Base-by-base conservation (phyloP, 1,284 basidiomycete species). In the Rhodotorula mucilaginosa region DNA sequence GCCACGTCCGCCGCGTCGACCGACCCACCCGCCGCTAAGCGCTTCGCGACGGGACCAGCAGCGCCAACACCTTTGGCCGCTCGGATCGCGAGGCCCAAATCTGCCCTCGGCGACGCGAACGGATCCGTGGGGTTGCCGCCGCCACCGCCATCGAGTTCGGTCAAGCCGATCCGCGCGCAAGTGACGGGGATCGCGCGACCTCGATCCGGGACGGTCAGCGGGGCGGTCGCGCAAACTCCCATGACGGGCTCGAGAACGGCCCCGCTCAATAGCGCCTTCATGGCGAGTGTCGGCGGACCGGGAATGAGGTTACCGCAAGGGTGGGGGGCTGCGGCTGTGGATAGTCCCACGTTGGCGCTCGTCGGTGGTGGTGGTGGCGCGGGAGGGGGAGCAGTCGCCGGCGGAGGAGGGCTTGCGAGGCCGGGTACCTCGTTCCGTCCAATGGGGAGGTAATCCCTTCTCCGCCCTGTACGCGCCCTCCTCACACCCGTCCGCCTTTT, bases 261-360 rank as follows among this genome's bases (percentile, higher is more conserved):
- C 13, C 44, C 52, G 21, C 34, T 57, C 54, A 58, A 26, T 12
- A 44, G 39, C 39, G 46, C 39, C 15, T 39, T 63, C n/a, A 52
- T 58, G 49, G 23, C 57, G 44, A 69, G 58, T 5, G 52, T n/a
- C 5, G 58, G 51, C 1, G 46, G 13, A 47, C 31, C 23, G n/a
- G 70, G 72, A 21, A 75, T 75, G 74, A 56, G 67, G 59, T 46
- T 75, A 7, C 74, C 74, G 6, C 44, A 31, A 1, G 74, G 71
- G 13, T 75, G 71, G 71, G 71, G 71, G 5, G 19, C 34, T 6
- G 34, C 13, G 21, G 59, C 29, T n/a, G 26, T n/a, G 26, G 54
- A 56, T 26, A 56, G 54, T 29, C 54, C 54, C 13, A 29, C 54
- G 10, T 19, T 58, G 29, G 49, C 58, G 44, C 12, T 31, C 47